A percentile compares a stretch with the other conserved stretches of the same genome.
phyloP scores from a whole-genome alignment of 2,329 filamentous ascomycete species.

The Claviceps sp. region DNA sequence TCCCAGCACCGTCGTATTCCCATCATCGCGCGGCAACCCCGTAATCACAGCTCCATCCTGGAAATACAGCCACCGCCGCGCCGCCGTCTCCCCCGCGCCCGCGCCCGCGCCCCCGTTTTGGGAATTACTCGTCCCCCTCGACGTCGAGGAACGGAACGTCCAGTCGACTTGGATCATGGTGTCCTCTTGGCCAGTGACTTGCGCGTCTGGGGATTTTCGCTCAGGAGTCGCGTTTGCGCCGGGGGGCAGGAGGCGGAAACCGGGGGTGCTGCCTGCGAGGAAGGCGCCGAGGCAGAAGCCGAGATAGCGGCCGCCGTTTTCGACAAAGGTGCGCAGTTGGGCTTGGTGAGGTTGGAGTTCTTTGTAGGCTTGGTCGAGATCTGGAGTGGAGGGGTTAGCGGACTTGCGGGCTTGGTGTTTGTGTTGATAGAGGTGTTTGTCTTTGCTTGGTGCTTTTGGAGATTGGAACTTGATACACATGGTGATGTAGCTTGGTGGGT shows the following conservation, averaged over 20 bases:
- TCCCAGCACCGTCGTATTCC: slow-evolving; percentile 8
- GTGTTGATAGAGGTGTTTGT: too few species aligned
- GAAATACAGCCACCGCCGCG: slow-evolving; percentile 13
- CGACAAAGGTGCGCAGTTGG: slow-evolving; percentile 10
- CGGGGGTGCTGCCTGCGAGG: slow-evolving; percentile 12
- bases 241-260: slow-evolving; percentile 10
- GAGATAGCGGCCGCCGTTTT: slow-evolving; percentile 12
- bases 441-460: too few species aligned
- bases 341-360: slow-evolving; percentile 6
- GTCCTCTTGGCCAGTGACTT: slow-evolving; percentile 9
- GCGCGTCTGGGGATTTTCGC: slow-evolving; percentile 4
- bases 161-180: slow-evolving; percentile 14
- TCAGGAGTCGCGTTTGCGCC: slow-evolving; percentile 7
- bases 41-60: slow-evolving; percentile 13
- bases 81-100: slow-evolving; percentile 8
- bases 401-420: too few species aligned
- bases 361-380: slow-evolving; percentile 9
- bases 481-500: too few species aligned
- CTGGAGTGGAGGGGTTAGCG: slow-evolving; percentile 3
- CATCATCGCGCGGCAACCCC: slow-evolving; percentile 1
- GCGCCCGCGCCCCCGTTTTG: slow-evolving; percentile 1
- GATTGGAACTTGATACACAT: too few species aligned
- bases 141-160: slow-evolving; percentile 8
- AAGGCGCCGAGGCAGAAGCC: slow-evolving; percentile 17
- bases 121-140: too few species aligned